These are phyloP conservation scores for Blakeslea trispora DNA, from an alignment of 371 early-diverging fungal species.

Conservation along the genomic window DNA sequence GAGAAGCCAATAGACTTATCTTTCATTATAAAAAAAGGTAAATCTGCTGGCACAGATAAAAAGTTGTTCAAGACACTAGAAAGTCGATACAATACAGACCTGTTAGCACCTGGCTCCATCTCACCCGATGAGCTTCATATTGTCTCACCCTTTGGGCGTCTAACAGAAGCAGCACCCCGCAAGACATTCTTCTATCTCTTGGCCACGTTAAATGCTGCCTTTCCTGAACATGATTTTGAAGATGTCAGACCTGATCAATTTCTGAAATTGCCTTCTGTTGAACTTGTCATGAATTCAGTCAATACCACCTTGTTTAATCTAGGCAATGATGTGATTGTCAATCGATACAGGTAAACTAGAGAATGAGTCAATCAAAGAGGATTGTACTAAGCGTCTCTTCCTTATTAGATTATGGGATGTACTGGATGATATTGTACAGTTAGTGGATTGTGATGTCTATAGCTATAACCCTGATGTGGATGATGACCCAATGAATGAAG, in stretches of 20 bases:
- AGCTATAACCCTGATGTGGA: conserved; percentile 85
- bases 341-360: conserved; percentile 38
- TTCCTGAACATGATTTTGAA: conserved; percentile 95
- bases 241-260: conserved; percentile 89
- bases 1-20: background rate
- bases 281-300: conserved; percentile 78
- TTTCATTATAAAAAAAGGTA: conserved; percentile 60
- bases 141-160: conserved; percentile 81
- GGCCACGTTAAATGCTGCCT: conserved; percentile 90
- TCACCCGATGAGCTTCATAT: conserved; percentile 62
- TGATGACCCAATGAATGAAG: conserved; percentile 88
- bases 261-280: conserved; percentile 69
- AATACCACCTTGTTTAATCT: conserved; percentile 84
- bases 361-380: background rate
- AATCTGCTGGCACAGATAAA: conserved; percentile 88
- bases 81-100: conserved; percentile 67
- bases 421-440: conserved; percentile 78
- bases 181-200: conserved; percentile 90
- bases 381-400: too few relatives aligned
- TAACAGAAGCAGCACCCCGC: conserved; percentile 74
- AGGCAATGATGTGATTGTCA: conserved; percentile 67
- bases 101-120: conserved; percentile 47
- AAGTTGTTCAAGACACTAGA: conserved; percentile 85
- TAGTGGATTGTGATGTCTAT: conserved; percentile 87
- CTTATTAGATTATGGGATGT: conserved; percentile 72